phyloP scores from a whole-genome alignment of 345 rosid species.

The Triadica sebifera region DNA sequence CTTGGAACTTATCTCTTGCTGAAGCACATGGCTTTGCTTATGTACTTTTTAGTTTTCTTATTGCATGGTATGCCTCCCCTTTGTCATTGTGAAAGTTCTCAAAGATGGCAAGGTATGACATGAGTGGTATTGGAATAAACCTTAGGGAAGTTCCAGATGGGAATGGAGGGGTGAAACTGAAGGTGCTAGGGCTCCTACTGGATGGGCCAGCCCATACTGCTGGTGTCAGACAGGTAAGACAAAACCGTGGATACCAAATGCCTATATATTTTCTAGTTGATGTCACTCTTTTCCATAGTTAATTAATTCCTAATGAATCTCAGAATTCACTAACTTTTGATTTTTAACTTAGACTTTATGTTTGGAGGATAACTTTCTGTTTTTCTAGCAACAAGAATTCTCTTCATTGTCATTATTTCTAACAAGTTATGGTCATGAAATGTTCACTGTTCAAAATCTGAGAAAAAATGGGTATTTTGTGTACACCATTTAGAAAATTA shows the following conservation, averaged over 20 bases:
- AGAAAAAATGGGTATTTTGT: neutral
- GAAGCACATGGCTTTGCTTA: constrained; percentile 21
- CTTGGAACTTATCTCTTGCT: neutral
- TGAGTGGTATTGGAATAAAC: constrained; percentile 88
- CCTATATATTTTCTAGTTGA: neutral
- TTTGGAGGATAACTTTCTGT: neutral
- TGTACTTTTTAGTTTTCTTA: constrained; percentile 33
- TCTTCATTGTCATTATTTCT: neutral
- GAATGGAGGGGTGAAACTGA: constrained; percentile 61
- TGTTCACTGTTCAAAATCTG: neutral
- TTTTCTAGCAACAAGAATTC: neutral
- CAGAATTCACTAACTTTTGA: neutral
- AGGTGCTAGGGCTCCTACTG: constrained; percentile 73
- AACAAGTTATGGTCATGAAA: neutral
- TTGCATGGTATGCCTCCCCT: constrained; percentile 28
- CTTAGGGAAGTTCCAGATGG: constrained; percentile 82
- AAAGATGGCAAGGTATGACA: constrained; percentile 94
- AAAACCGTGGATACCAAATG: neutral
- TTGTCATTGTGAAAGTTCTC: constrained; percentile 63
- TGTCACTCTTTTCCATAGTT: neutral
- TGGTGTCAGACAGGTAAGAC: constrained; percentile 78
- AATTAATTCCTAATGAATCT: neutral
- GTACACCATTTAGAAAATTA: neutral
- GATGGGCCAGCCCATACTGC: constrained; percentile 89
- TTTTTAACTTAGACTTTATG: neutral